Base-by-base conservation (phyloP, 2,329 filamentous ascomycete species). In the Cordyceps cicadae region DNA sequence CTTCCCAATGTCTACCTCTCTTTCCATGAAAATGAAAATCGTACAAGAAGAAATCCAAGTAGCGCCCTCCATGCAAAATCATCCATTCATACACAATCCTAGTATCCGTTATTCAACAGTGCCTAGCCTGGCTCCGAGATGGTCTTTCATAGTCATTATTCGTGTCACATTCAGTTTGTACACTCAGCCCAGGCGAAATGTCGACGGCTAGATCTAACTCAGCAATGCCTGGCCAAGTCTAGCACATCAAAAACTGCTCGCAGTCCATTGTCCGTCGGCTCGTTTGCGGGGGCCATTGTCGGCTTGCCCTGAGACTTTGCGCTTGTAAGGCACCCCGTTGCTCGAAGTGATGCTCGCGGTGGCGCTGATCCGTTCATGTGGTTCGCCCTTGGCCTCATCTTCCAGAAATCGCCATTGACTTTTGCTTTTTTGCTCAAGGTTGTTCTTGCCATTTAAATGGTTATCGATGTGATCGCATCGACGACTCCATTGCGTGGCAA, bases 391-490 rank as follows among this genome's bases (percentile, higher is more conserved):
- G 26, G 19, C 41, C 29, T 61, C 54, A 26, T 66, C 64, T 12
- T 77, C 75, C 14, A 75, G 64, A 21, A 74, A 67, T 62, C 72
- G 71, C 87, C 87, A 90, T 11, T 86, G 77, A 17, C 71, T 70
- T 21, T 87, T 87, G 7, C 72, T 67, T 66, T 68, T 77, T 63
- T 74, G 74, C 1, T 41, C 3, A 5, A 69, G 52, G 0, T 67
- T 65, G 7, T 74, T 70, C 3, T 82, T 79, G 32, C 83, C 84
- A 59, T 80, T 81, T 63, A 87, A 86, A 68, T 91, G 88, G 17
- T 82, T 71, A 62, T 92, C 90, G 64, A 96, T 92, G 68, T 96
- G 91, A 66, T 92, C 75, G 66, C 77, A 82, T 12, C 81, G 73
- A 65, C 75, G 75, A 8, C 82, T 81, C 81, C 82, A 83, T 26